A percentile compares a stretch with the other conserved stretches of the same genome.
phyloP scores from a whole-genome alignment of 2,329 filamentous ascomycete species.

The Calonectria leucothoes region DNA sequence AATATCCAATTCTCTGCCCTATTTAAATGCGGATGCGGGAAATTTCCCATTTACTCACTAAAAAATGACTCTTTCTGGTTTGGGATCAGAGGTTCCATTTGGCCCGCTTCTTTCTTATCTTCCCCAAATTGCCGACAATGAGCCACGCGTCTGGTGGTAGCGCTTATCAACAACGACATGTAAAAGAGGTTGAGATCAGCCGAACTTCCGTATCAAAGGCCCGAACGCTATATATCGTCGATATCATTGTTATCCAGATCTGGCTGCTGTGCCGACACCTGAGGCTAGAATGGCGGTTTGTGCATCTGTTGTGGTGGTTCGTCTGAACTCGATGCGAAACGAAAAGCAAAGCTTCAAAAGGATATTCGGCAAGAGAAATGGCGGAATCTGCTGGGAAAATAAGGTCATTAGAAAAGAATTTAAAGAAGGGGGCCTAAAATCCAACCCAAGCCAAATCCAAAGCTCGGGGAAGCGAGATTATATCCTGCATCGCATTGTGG shows the following conservation, averaged over 20 bases:
- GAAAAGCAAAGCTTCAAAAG: neutral
- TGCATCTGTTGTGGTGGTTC: no score
- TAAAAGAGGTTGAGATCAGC: neutral
- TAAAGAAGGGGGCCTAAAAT: neutral
- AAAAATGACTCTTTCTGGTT: neutral
- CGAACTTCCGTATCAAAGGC: neutral
- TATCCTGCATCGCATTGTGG: neutral
- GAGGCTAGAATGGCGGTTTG: neutral
- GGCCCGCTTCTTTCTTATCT: neutral
- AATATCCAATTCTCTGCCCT: neutral
- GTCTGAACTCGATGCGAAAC: neutral
- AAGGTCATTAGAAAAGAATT: neutral
- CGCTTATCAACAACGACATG: neutral
- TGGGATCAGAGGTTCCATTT: neutral
- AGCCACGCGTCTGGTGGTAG: neutral
- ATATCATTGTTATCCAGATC: no score
- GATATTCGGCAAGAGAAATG: neutral
- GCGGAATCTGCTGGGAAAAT: neutral
- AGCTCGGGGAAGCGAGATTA: slow-evolving; percentile 5
- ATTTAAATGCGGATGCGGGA: neutral
- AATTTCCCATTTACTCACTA: neutral
- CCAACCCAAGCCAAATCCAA: neutral
- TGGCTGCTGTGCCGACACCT: neutral
- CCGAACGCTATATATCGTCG: no score
- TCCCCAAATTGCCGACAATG: neutral